Conservation (phyloP, 345 rosid genomes). For the Stellera chamaejasme region DNA sequence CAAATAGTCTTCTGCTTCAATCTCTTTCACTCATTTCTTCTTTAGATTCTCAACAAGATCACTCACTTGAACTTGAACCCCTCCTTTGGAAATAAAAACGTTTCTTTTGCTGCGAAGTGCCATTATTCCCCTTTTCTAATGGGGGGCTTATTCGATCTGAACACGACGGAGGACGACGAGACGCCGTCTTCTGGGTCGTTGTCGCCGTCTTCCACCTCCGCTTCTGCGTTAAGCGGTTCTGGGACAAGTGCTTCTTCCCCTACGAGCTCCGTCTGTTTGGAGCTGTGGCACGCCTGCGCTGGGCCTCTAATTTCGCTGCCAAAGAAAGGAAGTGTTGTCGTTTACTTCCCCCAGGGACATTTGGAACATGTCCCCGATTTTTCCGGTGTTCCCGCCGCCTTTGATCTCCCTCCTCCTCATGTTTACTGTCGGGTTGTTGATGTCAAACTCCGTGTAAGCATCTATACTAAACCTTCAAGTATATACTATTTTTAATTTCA, state of each 20-base stretch:
- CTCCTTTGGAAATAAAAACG: background rate
- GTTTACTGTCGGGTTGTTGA: conserved; percentile 88
- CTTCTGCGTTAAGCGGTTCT: conserved; percentile 37
- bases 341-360: conserved; percentile 95
- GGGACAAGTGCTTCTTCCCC: conserved; percentile 17
- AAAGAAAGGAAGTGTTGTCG: conserved; percentile 69
- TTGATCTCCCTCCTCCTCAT: conserved; percentile 55
- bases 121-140: conserved; percentile 13
- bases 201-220: conserved; percentile 53
- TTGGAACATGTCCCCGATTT: conserved; percentile 72
- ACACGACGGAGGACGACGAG: conserved; percentile 85
- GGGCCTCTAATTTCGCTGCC: conserved; percentile 93
- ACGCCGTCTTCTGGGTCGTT: conserved; percentile 58
- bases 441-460: conserved; percentile 87
- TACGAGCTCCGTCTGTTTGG: conserved; percentile 61
- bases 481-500: conserved; percentile 1
- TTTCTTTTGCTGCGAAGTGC: background rate
- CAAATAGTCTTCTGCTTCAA: conserved; percentile 13
- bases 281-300: conserved; percentile 99
- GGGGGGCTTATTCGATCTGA: conserved; percentile 95
- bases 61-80: background rate
- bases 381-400: conserved; percentile 39
- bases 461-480: background rate
- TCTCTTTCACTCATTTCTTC: conserved; percentile 9
- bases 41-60: conserved; percentile 1